Conservation (phyloP, 2,329 filamentous ascomycete genomes). For the Fusarium sp. region DNA sequence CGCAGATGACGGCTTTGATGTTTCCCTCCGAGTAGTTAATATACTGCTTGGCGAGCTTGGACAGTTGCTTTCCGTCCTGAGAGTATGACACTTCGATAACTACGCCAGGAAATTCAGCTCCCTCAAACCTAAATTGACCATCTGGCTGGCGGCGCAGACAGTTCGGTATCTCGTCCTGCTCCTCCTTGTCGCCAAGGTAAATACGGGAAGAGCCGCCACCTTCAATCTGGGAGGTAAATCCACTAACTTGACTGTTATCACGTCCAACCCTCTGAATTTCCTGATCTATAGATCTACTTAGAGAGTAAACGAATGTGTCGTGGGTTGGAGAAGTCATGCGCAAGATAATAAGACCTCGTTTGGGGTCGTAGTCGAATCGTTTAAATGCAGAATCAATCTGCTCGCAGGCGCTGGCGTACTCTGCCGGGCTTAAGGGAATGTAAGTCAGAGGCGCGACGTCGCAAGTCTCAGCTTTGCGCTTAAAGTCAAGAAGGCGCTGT, state of each 20-base stretch:
- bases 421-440: background rate
- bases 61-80: slow-evolving; percentile 26
- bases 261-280: background rate
- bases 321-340: slow-evolving; percentile 22
- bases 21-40: slow-evolving; percentile 31
- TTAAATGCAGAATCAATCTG: slow-evolving; percentile 3
- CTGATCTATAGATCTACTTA: background rate
- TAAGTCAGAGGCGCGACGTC: accelerated
- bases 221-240: background rate
- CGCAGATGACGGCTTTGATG: slow-evolving; percentile 32
- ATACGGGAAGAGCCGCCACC: background rate
- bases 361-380: slow-evolving; percentile 14
- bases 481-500: background rate
- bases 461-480: no score
- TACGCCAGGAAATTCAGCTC: slow-evolving; percentile 22
- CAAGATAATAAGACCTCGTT: background rate
- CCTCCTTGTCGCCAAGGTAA: background rate
- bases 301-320: slow-evolving; percentile 1
- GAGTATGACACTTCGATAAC: slow-evolving; percentile 34
- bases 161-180: background rate
- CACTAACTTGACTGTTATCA: background rate
- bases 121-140: slow-evolving; percentile 19
- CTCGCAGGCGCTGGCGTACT: background rate
- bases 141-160: slow-evolving; percentile 19
- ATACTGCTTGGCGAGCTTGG: slow-evolving; percentile 31